These are phyloP conservation scores for Lactarius indigo DNA, from an alignment of 768 basidiomycete genomes.

Conservation along the genomic window DNA sequence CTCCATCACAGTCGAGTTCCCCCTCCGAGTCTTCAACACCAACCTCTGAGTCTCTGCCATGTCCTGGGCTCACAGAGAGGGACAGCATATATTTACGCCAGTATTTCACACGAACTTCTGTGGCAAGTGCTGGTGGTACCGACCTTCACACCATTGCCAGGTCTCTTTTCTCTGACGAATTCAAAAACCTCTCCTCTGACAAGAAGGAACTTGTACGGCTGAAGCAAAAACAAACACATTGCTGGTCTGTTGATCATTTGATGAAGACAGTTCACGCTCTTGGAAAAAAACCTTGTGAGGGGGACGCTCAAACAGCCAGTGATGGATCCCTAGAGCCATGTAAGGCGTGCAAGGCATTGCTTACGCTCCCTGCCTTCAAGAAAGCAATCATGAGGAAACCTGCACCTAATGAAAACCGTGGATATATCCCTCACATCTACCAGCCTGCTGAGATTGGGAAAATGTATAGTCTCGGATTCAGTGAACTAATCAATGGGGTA, in stretches of 20 bases:
- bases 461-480: not conserved
- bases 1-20: too few species aligned
- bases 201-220: not conserved
- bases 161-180: not conserved
- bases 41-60: not conserved
- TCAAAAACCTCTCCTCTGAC: not conserved
- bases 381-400: not conserved
- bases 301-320: not conserved
- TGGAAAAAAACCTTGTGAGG: not conserved
- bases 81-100: not conserved
- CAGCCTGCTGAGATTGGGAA: not conserved
- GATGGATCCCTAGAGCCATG: not conserved
- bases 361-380: not conserved
- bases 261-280: not conserved
- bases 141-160: not conserved
- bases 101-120: not conserved
- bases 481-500: not conserved
- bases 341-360: not conserved
- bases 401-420: not conserved
- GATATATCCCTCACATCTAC: not conserved
- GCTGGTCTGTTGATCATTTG: not conserved
- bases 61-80: not conserved
- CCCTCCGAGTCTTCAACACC: too few species aligned
- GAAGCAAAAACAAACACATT: not conserved
- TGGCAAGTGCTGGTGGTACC: not conserved